These are phyloP conservation scores for Candida silvicultrix DNA, from an alignment of 805 yeast genomes.

Conservation along the genomic window DNA sequence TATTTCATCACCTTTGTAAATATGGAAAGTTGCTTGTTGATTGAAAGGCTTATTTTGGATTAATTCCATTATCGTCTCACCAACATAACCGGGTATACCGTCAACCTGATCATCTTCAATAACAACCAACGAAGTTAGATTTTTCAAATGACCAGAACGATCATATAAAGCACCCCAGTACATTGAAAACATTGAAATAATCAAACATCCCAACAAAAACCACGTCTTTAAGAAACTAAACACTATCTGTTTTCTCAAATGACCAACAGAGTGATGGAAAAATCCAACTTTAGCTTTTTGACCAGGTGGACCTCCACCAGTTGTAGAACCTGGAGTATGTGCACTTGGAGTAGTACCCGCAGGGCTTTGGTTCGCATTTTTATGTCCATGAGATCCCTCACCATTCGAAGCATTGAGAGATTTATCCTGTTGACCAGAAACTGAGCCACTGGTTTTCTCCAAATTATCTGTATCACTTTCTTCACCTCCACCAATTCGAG, in stretches of 20 bases:
- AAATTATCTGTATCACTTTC: background rate
- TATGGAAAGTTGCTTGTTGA: background rate
- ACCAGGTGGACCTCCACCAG: background rate
- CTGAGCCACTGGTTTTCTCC: background rate
- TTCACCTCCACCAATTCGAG: background rate
- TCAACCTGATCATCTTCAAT: slow-evolving; percentile 31
- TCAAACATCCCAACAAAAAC: slow-evolving; percentile 27
- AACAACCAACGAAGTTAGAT: slow-evolving; percentile 26
- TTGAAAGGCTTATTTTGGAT: slow-evolving; percentile 20
- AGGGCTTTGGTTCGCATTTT: no score
- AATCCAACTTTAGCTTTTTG: slow-evolving; percentile 12
- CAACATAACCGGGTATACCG: slow-evolving; percentile 17
- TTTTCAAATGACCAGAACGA: slow-evolving; percentile 17
- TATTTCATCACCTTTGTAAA: slow-evolving; percentile 22
- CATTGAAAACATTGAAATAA: slow-evolving; percentile 28
- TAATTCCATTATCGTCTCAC: slow-evolving; percentile 28
- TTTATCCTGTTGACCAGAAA: background rate
- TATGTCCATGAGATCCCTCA: no score
- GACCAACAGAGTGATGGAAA: slow-evolving; percentile 7
- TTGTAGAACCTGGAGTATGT: background rate
- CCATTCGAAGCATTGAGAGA: background rate
- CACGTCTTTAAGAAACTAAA: slow-evolving; percentile 8
- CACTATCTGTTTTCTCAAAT: slow-evolving; percentile 9
- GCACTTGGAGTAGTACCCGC: background rate
- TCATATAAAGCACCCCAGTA: slow-evolving; percentile 33